Evolutionary conservation across 345 rosid genomes (phyloP).

Genomic region (Mallotus nudiflorus): DNA sequence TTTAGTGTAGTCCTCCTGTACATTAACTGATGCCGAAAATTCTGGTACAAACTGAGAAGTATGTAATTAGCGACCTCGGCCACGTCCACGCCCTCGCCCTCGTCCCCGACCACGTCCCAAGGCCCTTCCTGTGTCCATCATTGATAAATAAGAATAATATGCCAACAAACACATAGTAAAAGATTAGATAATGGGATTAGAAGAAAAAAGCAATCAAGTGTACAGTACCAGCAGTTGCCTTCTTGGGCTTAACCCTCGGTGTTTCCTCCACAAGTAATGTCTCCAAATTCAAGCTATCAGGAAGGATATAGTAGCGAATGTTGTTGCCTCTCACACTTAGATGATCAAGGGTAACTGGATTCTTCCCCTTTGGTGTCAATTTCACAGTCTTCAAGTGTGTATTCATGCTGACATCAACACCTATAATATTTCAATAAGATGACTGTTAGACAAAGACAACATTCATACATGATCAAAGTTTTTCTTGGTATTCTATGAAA

Average conservation of each 20-base stretch:
- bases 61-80: constrained; percentile 67
- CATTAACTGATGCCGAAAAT: constrained; percentile 26
- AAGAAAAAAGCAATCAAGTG: not conserved
- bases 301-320: constrained; percentile 91
- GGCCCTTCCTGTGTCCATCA: constrained; percentile 56
- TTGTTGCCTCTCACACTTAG: constrained; percentile 92
- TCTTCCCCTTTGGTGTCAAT: constrained; percentile 80
- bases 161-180: too few relatives aligned
- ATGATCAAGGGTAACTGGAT: constrained; percentile 82
- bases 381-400: constrained; percentile 97
- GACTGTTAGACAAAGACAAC: not conserved
- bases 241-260: constrained; percentile 91
- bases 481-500: not conserved
- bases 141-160: too few relatives aligned
- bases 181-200: not conserved
- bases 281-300: constrained; percentile 94
- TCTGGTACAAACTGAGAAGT: constrained; percentile 6
- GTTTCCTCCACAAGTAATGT: constrained; percentile 90
- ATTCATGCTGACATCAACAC: constrained; percentile 97
- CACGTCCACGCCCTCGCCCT: constrained; percentile 54
- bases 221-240: constrained; percentile 77
- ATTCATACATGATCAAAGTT: not conserved
- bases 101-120: constrained; percentile 88
- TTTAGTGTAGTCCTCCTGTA: constrained; percentile 19
- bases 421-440: constrained; percentile 30